Evolutionary conservation across 2,329 filamentous ascomycete genomes (phyloP), one percentile per base, ranked within the genome.

Genomic region (Apiospora sp.): DNA sequence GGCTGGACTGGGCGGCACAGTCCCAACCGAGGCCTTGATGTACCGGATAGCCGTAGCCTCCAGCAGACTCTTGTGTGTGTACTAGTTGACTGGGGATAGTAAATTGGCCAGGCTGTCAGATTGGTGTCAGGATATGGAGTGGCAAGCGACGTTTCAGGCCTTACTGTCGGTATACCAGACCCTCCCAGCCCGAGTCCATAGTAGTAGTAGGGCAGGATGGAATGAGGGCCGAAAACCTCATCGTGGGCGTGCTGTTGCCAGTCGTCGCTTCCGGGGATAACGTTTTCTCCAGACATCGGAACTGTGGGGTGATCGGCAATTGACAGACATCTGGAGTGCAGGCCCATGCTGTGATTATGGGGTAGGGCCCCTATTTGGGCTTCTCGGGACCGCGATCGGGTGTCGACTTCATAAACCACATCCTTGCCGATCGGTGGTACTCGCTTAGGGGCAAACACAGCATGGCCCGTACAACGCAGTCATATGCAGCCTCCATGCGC

Each of bases 311-410:
- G 30, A 61, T 61, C 6, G 30, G 14, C 30, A 61, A 61, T 30
- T 54, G 24, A 54, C 19, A 41, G 54, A 12, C 37, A 12, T 22
- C 54, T 58, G 27, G 54, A n/a, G 30, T 22, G 27, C 51, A 58
- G 27, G 30, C 19, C 19, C 19, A n/a, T 37, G 30, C 16, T 61
- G 54, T 7, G 6, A 30, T 22, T 34, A 27, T 34, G 30, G 30
- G 54, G 54, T 1, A 22, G 30, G 30, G 54, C 54, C 54, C 54
- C 54, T 61, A 61, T 61, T 61, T 61, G 54, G 19, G 54, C 51
- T 34, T 16, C 51, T 58, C 27, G 51, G 51, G 51, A 48, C 27
- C 51, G 51, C 51, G 30, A 58, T 58, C 51, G 27, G 51, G 51
- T 34, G 16, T 34, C 51, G 51, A 58, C 27, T 16, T 34, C 19